phyloP scores from a whole-genome alignment of 2,329 filamentous ascomycete species.

The Sodiomyces alkalinus region DNA sequence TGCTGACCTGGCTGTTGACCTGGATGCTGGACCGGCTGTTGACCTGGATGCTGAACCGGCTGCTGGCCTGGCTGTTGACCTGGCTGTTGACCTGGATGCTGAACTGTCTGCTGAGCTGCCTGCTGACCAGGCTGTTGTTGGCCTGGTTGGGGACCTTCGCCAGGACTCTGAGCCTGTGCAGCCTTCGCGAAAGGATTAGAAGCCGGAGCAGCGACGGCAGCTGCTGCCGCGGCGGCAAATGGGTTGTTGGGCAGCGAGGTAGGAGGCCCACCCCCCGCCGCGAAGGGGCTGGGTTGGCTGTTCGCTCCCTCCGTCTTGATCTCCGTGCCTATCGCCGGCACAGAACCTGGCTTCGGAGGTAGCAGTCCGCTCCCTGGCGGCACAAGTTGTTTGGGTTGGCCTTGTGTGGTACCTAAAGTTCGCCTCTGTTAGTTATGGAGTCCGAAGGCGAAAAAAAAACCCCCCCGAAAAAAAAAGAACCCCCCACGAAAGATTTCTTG shows the following conservation, averaged over 20 bases:
- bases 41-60: conserved; percentile 1
- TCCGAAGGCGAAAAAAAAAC: too few relatives aligned
- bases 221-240: conserved; percentile 3
- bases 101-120: too few relatives aligned
- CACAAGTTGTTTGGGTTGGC: too few relatives aligned
- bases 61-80: conserved; percentile 3
- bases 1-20: conserved; percentile 2
- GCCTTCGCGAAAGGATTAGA: conserved; percentile 4
- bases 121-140: conserved; percentile 8
- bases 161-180: conserved; percentile 4
- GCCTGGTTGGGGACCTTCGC: conserved; percentile 13
- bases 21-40: conserved; percentile 3
- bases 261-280: background rate
- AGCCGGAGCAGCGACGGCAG: background rate
- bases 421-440: too few relatives aligned
- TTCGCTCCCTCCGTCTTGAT: too few relatives aligned
- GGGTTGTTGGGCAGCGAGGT: conserved; percentile 3
- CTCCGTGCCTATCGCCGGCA: too few relatives aligned
- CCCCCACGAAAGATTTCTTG: too few relatives aligned
- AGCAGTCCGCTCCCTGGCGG: too few relatives aligned
- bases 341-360: too few relatives aligned
- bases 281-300: conserved; percentile 1
- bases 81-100: conserved; percentile 1
- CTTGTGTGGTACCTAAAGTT: too few relatives aligned
- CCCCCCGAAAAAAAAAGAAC: too few relatives aligned